Evolutionary conservation across 1,284 basidiomycete genomes (phyloP).

Genomic region (Stygiomarasmius scandens): DNA sequence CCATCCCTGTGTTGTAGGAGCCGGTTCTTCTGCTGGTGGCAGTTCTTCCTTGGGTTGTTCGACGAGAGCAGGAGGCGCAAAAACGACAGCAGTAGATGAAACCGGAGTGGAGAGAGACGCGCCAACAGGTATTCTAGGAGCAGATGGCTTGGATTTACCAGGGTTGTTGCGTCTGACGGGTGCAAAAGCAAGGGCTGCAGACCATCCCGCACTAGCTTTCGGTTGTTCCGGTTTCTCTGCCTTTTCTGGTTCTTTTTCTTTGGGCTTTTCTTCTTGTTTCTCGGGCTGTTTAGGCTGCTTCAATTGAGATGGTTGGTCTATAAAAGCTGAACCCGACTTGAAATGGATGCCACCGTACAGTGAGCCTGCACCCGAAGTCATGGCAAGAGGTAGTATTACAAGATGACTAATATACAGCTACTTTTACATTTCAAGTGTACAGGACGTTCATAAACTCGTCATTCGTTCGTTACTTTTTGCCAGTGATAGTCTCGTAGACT

Average conservation of each 20-base stretch:
- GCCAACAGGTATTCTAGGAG: constrained; percentile 62
- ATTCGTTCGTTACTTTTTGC: constrained; percentile 12
- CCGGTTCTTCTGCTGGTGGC: constrained; percentile 23
- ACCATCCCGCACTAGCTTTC: constrained; percentile 60
- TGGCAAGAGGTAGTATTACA: constrained; percentile 25
- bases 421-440: neutral
- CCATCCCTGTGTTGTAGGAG: constrained; percentile 56
- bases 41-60: constrained; percentile 31
- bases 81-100: constrained; percentile 73
- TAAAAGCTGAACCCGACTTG: constrained; percentile 53
- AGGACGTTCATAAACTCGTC: too few relatives aligned
- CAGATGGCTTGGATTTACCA: constrained; percentile 55
- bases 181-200: constrained; percentile 83
- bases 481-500: constrained; percentile 36
- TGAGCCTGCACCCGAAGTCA: constrained; percentile 77
- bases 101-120: constrained; percentile 53
- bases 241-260: neutral
- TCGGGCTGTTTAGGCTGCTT: constrained; percentile 27
- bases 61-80: constrained; percentile 66
- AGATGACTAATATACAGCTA: neutral
- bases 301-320: neutral
- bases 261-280: constrained; percentile 56
- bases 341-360: constrained; percentile 83
- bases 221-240: neutral
- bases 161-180: constrained; percentile 63